Base-by-base conservation (phyloP, 1,284 basidiomycete species). In the Ustilago xerochloae region DNA sequence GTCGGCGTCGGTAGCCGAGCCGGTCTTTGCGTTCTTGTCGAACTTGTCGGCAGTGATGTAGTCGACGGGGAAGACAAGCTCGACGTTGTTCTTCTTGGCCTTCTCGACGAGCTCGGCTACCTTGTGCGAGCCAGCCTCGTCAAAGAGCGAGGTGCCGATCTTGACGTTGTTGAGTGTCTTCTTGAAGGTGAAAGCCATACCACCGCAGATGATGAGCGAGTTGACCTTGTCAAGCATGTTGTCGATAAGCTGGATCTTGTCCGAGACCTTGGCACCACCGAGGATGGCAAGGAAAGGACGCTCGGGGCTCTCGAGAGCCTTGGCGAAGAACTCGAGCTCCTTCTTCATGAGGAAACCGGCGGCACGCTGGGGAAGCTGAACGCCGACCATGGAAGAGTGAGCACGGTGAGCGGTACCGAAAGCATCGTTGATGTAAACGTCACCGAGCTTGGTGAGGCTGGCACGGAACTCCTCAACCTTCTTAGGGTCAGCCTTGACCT, bases 101-200 rank as follows among this genome's bases (percentile, higher is more conserved):
- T 98, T 97, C 85, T 93, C 92, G 63, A 97, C 88, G 61, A 99
- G 89, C 20, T 85, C 88, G 36, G 87, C 87, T 48, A 98, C 96
- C 86, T 97, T 95, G 85, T 93, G 89, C 50, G 94, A 89, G 43
- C 97, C 97, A 59, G 92, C 89, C 81, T 90, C 88, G 86, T 99
- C 96, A 81, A 95, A 99, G 69, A 99, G 90, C 24, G 97, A 99
- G 75, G 91, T 90, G 70, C 96, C 96, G 81, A 99, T 99, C 91
- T 74, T 65, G 63, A 96, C 89, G 75, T 90, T 88, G 70, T 97
- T 89, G 56, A 97, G 88, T 7, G 91, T 92, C 88, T 98, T 99
- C 87, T 97, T 96, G 89, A 99, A 99, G 69, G 96, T 99, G 87
- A 97, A 99, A 49, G 94, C 93, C 96, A 99, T 99, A 48, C 96